These are phyloP conservation scores for Malus sieversii DNA, from an alignment of 306 rosid genomes.

Conservation along the genomic window DNA sequence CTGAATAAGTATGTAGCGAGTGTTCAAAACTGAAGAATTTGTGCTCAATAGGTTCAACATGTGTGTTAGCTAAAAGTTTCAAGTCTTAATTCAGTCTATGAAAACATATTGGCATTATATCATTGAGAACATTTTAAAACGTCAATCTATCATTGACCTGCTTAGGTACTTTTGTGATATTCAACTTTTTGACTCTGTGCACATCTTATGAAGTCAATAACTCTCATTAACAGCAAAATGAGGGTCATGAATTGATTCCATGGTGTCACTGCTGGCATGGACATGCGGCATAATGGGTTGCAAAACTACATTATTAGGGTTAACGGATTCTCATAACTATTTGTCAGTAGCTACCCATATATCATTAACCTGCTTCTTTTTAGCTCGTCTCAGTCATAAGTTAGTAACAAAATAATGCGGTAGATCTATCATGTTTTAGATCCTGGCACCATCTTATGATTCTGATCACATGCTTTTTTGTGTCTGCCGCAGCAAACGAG, in stretches of 20 bases:
- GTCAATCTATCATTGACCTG: no score
- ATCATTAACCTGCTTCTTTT: background rate
- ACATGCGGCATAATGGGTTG: no score
- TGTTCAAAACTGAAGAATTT: background rate
- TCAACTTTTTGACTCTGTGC: background rate
- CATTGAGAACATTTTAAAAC: background rate
- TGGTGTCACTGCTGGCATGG: no score
- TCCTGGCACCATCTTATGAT: background rate
- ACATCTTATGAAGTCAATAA: background rate
- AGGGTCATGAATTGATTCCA: no score
- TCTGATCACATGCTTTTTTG: background rate
- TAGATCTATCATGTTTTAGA: background rate
- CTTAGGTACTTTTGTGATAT: background rate
- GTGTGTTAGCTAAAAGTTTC: background rate
- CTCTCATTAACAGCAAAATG: background rate
- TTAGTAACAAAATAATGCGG: background rate
- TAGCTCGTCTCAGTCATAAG: background rate
- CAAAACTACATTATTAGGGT: background rate
- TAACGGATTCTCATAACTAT: background rate
- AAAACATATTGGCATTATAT: background rate
- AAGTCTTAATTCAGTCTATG: background rate
- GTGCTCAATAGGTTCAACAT: background rate
- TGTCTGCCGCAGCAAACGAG: conserved; percentile 62
- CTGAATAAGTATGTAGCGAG: background rate
- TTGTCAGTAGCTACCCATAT: background rate